Evolutionary conservation across 225 moss, liverwort and hornwort species (phyloP).

Genomic region (Rhytidiadelphus loreus): DNA sequence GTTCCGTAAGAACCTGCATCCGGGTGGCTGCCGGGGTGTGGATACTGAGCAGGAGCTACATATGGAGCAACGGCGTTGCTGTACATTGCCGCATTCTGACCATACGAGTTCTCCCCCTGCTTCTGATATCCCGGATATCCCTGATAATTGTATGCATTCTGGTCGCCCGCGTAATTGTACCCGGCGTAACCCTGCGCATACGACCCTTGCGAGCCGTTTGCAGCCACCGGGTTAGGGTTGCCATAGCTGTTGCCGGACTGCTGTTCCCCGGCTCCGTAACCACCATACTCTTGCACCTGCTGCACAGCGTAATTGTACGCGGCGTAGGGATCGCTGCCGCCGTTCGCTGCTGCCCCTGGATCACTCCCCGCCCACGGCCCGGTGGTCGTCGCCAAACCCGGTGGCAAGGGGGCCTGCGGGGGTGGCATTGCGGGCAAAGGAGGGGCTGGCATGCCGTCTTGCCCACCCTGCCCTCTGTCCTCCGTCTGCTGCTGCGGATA

Average conservation of each 20-base stretch:
- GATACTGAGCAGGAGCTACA: conserved; percentile 43
- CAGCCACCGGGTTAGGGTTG: conserved; percentile 18
- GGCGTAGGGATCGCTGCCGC: conserved; percentile 44
- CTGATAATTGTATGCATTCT: conserved; percentile 47
- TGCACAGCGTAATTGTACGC: conserved; percentile 44
- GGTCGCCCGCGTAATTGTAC: conserved; percentile 46
- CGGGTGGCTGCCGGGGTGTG: conserved; percentile 48
- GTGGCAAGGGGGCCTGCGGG: conserved; percentile 82
- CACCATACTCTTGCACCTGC: conserved; percentile 54
- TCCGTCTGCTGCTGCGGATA: conserved; percentile 56
- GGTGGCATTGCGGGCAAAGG: conserved; percentile 85
- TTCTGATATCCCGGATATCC: conserved; percentile 59
- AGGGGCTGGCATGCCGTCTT: conserved; percentile 48
- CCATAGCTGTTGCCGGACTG: conserved; percentile 21
- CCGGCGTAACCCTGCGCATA: conserved; percentile 68
- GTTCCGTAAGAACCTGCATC: conserved; percentile 54
- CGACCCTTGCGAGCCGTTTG: conserved; percentile 48
- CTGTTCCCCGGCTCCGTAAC: conserved; percentile 53
- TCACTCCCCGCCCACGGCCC: conserved; percentile 55
- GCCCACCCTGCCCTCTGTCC: conserved; percentile 56
- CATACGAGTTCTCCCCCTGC: conserved; percentile 64
- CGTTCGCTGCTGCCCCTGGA: conserved; percentile 33
- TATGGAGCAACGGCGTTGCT: conserved; percentile 28
- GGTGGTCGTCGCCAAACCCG: conserved; percentile 42
- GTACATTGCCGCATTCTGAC: conserved; percentile 45